Evolutionary conservation across 176 grass and related monocot genomes (phyloP), one percentile per base, ranked within the genome.

Genomic region (Zizania latifolia): DNA sequence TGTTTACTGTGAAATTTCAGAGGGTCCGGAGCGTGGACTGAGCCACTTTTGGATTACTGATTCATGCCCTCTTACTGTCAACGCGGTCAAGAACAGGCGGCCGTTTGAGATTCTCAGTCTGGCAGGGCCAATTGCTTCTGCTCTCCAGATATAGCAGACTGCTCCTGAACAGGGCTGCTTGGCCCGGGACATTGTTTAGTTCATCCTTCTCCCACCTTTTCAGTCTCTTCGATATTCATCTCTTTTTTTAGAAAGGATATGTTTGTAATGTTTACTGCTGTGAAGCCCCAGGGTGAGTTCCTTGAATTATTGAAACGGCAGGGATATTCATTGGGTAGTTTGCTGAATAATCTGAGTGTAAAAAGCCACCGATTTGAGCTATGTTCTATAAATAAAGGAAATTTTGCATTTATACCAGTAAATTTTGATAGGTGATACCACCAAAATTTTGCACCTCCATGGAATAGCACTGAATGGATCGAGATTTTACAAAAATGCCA

Each of bases 1-100:
- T 69, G 48, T 10, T 29, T 51, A 32, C 28, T 57, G 15, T 75
- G 30, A 65, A 45, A n/a, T 82, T 85, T 61, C 82, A 94, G 89
- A 94, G 44, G 84, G 82, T 3, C 84, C 79, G 11, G 86, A 81
- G 43, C 77, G 92, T 61, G 77, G 79, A 36, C 87, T 94, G 60
- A 81, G 83, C 73, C 79, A 99, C 71, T 99, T 98, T 80, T 94
- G 95, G 95, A 89, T 99, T 50, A 99, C 95, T 3, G 91, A 99
- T 75, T 99, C 95, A 6, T 99, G 95, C 69, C 91, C 91, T 21
- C 81, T 88, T 38, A 94, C 91, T 7, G 86, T 90, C 39, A 86
- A 94, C 43, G 89, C 73, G 32, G 86, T 99, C 60, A 81, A 67
- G 48, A 78, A 89, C 70, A 84, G 39, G 10, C 46, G 30, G 40